These are phyloP conservation scores for Persicaria tinctoria DNA, from an alignment of 148 eudicot genomes.

Conservation along the genomic window DNA sequence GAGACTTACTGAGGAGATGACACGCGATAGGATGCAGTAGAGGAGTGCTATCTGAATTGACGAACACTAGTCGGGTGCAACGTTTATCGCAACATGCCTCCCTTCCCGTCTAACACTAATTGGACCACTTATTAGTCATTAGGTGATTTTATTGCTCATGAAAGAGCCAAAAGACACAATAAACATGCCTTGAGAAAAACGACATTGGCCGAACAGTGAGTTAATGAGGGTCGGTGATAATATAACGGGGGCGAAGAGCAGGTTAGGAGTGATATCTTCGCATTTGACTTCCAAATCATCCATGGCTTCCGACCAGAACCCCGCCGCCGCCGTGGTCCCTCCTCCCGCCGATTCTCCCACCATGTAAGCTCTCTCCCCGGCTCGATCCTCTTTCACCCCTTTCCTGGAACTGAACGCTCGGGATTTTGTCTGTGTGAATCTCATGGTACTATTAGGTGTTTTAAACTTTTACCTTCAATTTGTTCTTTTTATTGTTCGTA, in stretches of 20 bases:
- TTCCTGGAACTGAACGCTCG: not conserved
- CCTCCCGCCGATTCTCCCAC: slow-evolving; percentile 69
- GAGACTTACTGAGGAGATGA: too few relatives aligned
- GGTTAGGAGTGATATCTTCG: slow-evolving; percentile 24
- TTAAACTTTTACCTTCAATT: not conserved
- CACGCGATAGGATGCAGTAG: too few relatives aligned
- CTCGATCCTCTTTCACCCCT: not conserved
- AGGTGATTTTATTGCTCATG: too few relatives aligned
- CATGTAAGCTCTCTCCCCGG: slow-evolving; percentile 29
- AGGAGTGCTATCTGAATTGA: too few relatives aligned
- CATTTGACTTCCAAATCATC: slow-evolving; percentile 23
- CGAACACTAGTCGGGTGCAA: too few relatives aligned
- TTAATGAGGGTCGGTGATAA: not conserved
- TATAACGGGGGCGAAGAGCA: slow-evolving; percentile 8
- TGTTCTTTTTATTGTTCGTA: not conserved
- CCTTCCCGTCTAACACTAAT: too few relatives aligned
- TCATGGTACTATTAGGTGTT: not conserved
- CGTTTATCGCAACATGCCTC: too few relatives aligned
- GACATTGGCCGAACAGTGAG: not conserved
- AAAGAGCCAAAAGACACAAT: too few relatives aligned
- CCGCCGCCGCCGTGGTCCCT: slow-evolving; percentile 38
- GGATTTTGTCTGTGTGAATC: not conserved
- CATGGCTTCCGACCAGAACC: slow-evolving; percentile 83
- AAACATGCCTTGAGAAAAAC: not conserved
- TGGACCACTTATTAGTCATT: too few relatives aligned